phyloP scores from a whole-genome alignment of 129 eudicot genomes.

The Pseudognaphalium luteoalbum region DNA sequence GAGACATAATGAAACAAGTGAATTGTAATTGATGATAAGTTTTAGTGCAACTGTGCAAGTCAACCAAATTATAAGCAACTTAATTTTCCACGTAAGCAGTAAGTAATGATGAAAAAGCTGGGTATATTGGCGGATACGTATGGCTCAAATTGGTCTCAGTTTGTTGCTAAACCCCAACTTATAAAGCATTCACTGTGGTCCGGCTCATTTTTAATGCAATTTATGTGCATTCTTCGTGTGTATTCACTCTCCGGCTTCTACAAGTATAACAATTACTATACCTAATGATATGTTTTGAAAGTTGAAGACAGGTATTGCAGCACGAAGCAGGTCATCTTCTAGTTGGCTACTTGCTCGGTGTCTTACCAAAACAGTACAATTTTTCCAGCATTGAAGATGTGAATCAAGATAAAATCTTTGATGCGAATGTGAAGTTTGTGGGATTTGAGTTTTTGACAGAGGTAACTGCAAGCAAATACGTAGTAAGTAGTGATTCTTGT shows the following conservation, averaged over 20 bases:
- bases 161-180: too few species aligned
- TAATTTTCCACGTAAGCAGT: too few species aligned
- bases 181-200: too few species aligned
- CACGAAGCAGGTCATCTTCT: constrained; percentile 83
- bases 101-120: too few species aligned
- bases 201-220: too few species aligned
- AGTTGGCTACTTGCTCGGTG: constrained; percentile 72
- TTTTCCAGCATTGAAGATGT: constrained; percentile 44
- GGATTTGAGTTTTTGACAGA: constrained; percentile 58
- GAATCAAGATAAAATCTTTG: constrained; percentile 37
- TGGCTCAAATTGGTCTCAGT: too few species aligned
- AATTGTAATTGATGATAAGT: too few species aligned
- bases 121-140: too few species aligned
- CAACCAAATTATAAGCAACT: too few species aligned
- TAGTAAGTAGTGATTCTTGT: not conserved
- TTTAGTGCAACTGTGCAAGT: too few species aligned
- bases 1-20: too few species aligned
- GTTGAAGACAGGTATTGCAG: constrained; percentile 44
- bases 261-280: not conserved
- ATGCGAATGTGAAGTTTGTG: constrained; percentile 56
- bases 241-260: not conserved
- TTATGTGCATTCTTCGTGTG: too few species aligned
- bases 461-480: constrained; percentile 35
- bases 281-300: constrained; percentile 19
- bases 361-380: constrained; percentile 54